Evolutionary conservation across 148 eudicot genomes (phyloP), one percentile per base, ranked within the genome.

Genomic region (Spergularia marina): DNA sequence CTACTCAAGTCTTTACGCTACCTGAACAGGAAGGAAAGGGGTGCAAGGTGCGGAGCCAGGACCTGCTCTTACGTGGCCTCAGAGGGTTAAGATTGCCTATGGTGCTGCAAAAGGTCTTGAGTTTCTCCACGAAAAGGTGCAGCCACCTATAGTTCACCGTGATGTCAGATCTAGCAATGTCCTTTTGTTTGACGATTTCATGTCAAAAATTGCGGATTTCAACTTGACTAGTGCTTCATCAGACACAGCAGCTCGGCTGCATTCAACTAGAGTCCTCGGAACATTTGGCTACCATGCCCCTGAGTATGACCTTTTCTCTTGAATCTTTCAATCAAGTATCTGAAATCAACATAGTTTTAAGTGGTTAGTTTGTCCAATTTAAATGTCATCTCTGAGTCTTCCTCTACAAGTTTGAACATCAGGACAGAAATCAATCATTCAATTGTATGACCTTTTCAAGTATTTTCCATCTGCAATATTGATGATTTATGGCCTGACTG

Each of bases 211-310:
- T 51, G 95, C 90, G 0, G 94, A 90, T 74, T 90, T 88, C 70
- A 90, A 65, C 83, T 67, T 90, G 80, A 78, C 91, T 14, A 88
- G 81, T 73, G 89, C 85, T 39, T 78, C 87, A 51, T 83, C 94
- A 10, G 94, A 90, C 54, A 90, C 87, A 11, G 90, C 91, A 36
- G 94, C 94, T 71, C 86, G 91, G 25, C 78, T 88, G 63, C 94
- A 90, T 79, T 90, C 94, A 5, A 90, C 94, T 54, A 82, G 92
- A 76, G 96, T 89, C 21, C 77, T 91, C 2, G 96, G 92, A 70
- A 91, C 96, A 47, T 91, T 91, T 69, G 90, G 92, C 63, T 88
- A 91, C 76, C 96, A 91, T 83, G 92, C 96, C 65, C 92, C 96
- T 57, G 92, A 91, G 92, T 91, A 83, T 64, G 84, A 54, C 14